Conservation (phyloP, 2,329 filamentous ascomycete species). For the Aspergillus spinulosporus region DNA sequence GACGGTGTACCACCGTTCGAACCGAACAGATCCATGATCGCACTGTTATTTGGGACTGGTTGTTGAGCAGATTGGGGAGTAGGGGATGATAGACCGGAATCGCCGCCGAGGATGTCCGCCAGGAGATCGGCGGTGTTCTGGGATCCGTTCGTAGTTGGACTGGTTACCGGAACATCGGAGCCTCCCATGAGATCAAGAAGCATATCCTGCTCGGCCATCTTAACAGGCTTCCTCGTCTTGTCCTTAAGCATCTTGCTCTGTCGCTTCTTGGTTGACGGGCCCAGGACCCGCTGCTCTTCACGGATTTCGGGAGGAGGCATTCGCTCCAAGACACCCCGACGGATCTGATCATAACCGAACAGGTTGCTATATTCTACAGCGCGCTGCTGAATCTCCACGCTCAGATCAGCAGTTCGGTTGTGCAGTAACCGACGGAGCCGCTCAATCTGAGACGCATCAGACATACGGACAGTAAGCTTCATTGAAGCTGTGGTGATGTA, state of each 20-base stretch:
- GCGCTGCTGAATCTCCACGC: slow-evolving; percentile 93
- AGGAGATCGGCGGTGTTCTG: slow-evolving; percentile 82
- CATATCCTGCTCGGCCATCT: slow-evolving; percentile 87
- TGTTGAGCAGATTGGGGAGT: slow-evolving; percentile 55
- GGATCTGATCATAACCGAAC: slow-evolving; percentile 85
- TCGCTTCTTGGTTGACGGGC: slow-evolving; percentile 71
- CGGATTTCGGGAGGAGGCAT: slow-evolving; percentile 98
- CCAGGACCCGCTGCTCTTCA: slow-evolving; percentile 87
- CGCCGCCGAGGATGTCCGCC: slow-evolving; percentile 84
- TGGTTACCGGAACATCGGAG: slow-evolving; percentile 62
- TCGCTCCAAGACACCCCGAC: slow-evolving; percentile 87
- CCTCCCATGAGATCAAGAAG: slow-evolving; percentile 91
- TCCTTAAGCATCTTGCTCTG: slow-evolving; percentile 65
- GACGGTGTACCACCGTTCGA: slow-evolving; percentile 49
- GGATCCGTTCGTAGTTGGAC: slow-evolving; percentile 56
- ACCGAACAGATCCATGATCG: slow-evolving; percentile 90
- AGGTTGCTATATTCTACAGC: slow-evolving; percentile 94
- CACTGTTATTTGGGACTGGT: slow-evolving; percentile 58
- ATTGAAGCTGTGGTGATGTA: slow-evolving; percentile 95
- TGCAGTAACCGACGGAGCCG: slow-evolving; percentile 77
- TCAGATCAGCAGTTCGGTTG: slow-evolving; percentile 78
- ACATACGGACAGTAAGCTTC: slow-evolving; percentile 88
- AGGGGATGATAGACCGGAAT: slow-evolving; percentile 56
- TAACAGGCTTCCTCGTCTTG: slow-evolving; percentile 71
- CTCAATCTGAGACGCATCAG: slow-evolving; percentile 81